These are phyloP conservation scores for Fusarium dimerum DNA, from an alignment of 2,329 filamentous ascomycete species.

Conservation along the genomic window DNA sequence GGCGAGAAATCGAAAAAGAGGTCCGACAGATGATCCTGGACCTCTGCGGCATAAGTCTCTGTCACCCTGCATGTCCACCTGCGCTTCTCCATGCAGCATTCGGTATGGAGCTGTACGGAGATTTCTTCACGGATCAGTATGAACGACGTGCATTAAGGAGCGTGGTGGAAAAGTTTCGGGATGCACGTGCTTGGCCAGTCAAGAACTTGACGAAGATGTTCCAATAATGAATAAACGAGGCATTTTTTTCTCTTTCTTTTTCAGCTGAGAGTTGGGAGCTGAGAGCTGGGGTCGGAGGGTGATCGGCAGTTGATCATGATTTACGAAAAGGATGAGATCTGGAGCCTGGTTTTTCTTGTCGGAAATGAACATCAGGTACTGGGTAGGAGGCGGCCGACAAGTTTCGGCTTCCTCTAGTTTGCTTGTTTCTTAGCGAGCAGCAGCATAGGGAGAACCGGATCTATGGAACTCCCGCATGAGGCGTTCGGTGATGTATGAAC, in stretches of 20 bases:
- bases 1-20: slow-evolving; percentile 40
- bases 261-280: no score
- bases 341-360: no score
- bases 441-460: background rate
- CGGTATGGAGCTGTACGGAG: slow-evolving; percentile 43
- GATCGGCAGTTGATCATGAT: no score
- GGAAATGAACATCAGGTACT: no score
- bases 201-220: slow-evolving; percentile 40
- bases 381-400: background rate
- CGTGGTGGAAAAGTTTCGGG: slow-evolving; percentile 47
- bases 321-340: background rate
- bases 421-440: background rate
- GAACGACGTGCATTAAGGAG: slow-evolving; percentile 39
- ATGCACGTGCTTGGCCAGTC: slow-evolving; percentile 43
- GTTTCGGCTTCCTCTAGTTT: background rate
- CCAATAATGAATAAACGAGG: slow-evolving; percentile 7
- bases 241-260: slow-evolving; percentile 8
- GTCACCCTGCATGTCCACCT: slow-evolving; percentile 39
- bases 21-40: slow-evolving; percentile 40
- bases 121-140: slow-evolving; percentile 43
- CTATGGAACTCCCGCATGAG: no score
- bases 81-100: slow-evolving; percentile 42
- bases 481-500: no score
- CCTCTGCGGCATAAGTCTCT: slow-evolving; percentile 42
- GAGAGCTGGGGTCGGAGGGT: no score